phyloP scores from a whole-genome alignment of 352 stramenopile species.

The Globisporangium nunn region DNA sequence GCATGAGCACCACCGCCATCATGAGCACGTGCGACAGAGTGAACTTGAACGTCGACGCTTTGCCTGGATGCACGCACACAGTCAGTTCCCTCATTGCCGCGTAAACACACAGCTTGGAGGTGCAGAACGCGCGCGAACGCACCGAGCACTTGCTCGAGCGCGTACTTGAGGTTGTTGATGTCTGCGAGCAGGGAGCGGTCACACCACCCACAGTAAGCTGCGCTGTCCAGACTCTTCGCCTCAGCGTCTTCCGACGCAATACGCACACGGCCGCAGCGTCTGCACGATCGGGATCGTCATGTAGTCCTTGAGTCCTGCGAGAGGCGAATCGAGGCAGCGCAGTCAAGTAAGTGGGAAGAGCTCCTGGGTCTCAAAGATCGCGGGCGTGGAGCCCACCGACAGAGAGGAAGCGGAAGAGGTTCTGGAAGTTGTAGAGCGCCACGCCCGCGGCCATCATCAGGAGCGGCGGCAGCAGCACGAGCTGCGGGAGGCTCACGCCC shows the following conservation, averaged over 20 bases:
- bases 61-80: slow-evolving; percentile 17
- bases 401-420: slow-evolving; percentile 58
- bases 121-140: background rate
- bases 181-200: slow-evolving; percentile 21
- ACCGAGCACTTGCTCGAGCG: slow-evolving; percentile 63
- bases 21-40: slow-evolving; percentile 74
- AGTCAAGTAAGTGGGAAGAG: background rate
- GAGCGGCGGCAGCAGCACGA: slow-evolving; percentile 65
- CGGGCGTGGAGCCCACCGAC: slow-evolving; percentile 26
- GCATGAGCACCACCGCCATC: slow-evolving; percentile 71
- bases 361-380: background rate
- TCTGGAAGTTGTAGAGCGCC: slow-evolving; percentile 80
- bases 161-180: slow-evolving; percentile 58
- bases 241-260: background rate
- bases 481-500: slow-evolving; percentile 41
- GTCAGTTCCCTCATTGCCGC: too few relatives aligned
- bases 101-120: too few relatives aligned
- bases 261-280: slow-evolving; percentile 44
- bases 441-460: slow-evolving; percentile 56
- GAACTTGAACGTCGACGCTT: slow-evolving; percentile 74
- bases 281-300: slow-evolving; percentile 62
- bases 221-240: too few relatives aligned
- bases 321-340: slow-evolving; percentile 1
- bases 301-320: slow-evolving; percentile 51
- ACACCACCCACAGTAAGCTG: too few relatives aligned